Evolutionary conservation across 306 rosid genomes (phyloP).

Genomic region (Vicia sativa): DNA sequence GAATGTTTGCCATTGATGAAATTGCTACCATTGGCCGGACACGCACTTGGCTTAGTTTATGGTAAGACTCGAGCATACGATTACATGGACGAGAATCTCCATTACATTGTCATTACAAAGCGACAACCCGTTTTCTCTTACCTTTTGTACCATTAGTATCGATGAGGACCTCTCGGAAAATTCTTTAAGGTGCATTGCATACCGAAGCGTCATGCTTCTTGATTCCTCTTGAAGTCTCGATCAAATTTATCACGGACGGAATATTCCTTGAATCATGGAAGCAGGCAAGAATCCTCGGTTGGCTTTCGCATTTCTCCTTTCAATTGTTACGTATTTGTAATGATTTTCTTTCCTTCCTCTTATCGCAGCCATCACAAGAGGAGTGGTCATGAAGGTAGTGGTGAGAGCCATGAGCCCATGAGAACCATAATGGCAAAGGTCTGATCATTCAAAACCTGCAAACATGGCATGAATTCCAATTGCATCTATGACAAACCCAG

Average conservation of each 20-base stretch:
- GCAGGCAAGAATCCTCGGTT: too few relatives aligned
- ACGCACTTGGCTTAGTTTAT: conserved; percentile 66
- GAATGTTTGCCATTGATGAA: too few relatives aligned
- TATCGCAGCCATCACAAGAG: conserved; percentile 60
- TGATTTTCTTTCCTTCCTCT: conserved; percentile 46
- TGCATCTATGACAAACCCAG: conserved; percentile 73
- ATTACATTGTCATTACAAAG: conserved; percentile 58
- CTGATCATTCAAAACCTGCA: too few relatives aligned
- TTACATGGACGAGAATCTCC: conserved; percentile 51
- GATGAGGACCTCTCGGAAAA: conserved; percentile 86
- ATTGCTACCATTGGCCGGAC: conserved; percentile 78
- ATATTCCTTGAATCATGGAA: conserved; percentile 65
- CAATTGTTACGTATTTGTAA: conserved; percentile 67
- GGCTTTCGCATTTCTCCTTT: conserved; percentile 57
- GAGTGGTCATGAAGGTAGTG: conserved; percentile 85
- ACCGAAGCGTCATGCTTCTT: conserved; percentile 60
- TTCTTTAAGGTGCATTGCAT: conserved; percentile 86
- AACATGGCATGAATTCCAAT: too few relatives aligned
- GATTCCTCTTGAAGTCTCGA: conserved; percentile 79
- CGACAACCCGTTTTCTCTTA: conserved; percentile 75
- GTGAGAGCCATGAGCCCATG: conserved; percentile 89
- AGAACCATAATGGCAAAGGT: too few relatives aligned
- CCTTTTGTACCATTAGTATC: conserved; percentile 78
- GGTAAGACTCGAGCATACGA: conserved; percentile 73
- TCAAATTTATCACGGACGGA: conserved; percentile 71